These are phyloP conservation scores for Aethionema arabicum DNA, from an alignment of 345 rosid genomes.

Conservation along the genomic window DNA sequence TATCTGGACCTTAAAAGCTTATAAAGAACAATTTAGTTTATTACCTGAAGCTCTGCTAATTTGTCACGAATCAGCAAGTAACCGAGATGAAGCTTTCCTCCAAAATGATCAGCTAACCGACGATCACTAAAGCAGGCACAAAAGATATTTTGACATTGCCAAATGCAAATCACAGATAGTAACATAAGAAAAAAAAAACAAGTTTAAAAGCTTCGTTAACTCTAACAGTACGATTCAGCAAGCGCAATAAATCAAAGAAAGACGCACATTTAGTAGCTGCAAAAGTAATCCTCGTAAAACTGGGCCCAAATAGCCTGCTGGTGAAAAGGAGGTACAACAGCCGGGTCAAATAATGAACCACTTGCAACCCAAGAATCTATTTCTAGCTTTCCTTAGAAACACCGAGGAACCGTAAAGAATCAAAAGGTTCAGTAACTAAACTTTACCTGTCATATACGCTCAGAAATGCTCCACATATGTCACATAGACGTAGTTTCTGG, in stretches of 20 bases:
- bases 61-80: slow-evolving; percentile 98
- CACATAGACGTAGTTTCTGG: slow-evolving; percentile 99
- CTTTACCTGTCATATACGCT: slow-evolving; percentile 95
- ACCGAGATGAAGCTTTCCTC: slow-evolving; percentile 98
- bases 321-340: slow-evolving; percentile 95
- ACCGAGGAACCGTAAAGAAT: slow-evolving; percentile 33
- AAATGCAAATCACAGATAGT: slow-evolving; percentile 29
- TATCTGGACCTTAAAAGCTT: neutral
- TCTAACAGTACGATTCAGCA: slow-evolving; percentile 47
- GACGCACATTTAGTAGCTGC: slow-evolving; percentile 99
- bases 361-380: slow-evolving; percentile 71
- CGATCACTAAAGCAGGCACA: slow-evolving; percentile 79
- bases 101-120: slow-evolving; percentile 98
- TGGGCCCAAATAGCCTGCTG: slow-evolving; percentile 99
- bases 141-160: slow-evolving; percentile 38
- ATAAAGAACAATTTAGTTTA: neutral
- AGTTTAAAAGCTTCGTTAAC: slow-evolving; percentile 29
- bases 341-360: slow-evolving; percentile 88
- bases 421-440: slow-evolving; percentile 33
- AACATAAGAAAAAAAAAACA: slow-evolving; percentile 14
- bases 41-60: slow-evolving; percentile 87
- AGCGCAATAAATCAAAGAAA: slow-evolving; percentile 62
- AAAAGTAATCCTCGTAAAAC: slow-evolving; percentile 99
- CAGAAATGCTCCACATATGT: slow-evolving; percentile 99
- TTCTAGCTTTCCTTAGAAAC: slow-evolving; percentile 45